Evolutionary conservation across 2,329 filamentous ascomycete genomes (phyloP).

Genomic region (Phyllosticta citriasiana): DNA sequence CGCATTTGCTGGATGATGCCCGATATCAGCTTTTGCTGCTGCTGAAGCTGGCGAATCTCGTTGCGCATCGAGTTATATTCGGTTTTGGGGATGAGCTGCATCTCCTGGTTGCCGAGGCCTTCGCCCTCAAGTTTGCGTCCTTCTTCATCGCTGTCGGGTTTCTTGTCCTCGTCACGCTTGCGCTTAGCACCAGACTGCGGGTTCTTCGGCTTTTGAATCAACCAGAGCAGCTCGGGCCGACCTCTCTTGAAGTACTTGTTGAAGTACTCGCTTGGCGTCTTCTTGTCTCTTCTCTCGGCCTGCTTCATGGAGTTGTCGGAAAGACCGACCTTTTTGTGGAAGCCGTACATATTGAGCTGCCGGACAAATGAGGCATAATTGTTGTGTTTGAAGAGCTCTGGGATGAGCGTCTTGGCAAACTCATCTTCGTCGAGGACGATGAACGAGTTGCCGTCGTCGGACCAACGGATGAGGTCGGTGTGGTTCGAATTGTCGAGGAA

Average conservation of each 20-base stretch:
- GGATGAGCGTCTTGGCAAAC: constrained; percentile 63
- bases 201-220: constrained; percentile 91
- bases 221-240: constrained; percentile 84
- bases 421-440: constrained; percentile 94
- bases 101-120: constrained; percentile 21
- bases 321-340: constrained; percentile 51
- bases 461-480: constrained; percentile 93
- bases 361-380: constrained; percentile 71
- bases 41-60: constrained; percentile 71
- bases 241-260: constrained; percentile 94
- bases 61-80: constrained; percentile 69
- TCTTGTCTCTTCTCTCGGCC: constrained; percentile 95
- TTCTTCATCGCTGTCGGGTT: constrained; percentile 64
- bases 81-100: constrained; percentile 51
- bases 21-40: constrained; percentile 79
- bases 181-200: constrained; percentile 41
- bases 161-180: constrained; percentile 49
- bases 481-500: constrained; percentile 92
- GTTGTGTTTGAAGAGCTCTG: constrained; percentile 69
- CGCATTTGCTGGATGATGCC: constrained; percentile 70
- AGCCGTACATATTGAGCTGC: constrained; percentile 52
- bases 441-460: constrained; percentile 91
- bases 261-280: constrained; percentile 95
- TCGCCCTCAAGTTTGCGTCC: constrained; percentile 27
- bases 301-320: constrained; percentile 98